Conservation (phyloP, 768 basidiomycete genomes). For the Auriculariales sp. region DNA sequence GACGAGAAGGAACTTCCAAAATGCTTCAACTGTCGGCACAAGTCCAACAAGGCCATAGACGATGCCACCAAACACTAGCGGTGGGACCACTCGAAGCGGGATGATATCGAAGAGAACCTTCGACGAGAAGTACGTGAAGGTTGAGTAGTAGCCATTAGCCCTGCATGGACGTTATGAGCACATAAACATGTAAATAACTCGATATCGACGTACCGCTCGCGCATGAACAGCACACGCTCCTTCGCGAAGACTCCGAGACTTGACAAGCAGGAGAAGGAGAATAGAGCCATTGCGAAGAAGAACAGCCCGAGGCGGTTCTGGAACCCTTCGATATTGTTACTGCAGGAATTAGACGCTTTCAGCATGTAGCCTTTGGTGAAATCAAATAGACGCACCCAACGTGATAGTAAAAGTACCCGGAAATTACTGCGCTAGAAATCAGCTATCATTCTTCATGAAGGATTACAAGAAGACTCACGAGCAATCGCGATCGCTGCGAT, state of each 20-base stretch:
- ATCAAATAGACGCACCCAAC: constrained; percentile 43
- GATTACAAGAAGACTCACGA: constrained; percentile 32
- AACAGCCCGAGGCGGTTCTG: constrained; percentile 91
- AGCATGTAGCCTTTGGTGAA: neutral
- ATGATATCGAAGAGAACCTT: constrained; percentile 95
- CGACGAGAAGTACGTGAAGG: constrained; percentile 91
- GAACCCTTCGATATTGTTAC: constrained; percentile 92
- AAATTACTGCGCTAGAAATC: constrained; percentile 43
- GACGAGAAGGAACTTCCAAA: constrained; percentile 98
- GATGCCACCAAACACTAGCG: constrained; percentile 89
- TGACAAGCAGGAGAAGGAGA: constrained; percentile 92
- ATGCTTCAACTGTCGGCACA: constrained; percentile 74
- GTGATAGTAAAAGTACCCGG: constrained; percentile 85
- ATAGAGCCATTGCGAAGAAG: constrained; percentile 93
- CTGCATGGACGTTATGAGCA: constrained; percentile 23
- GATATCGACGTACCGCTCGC: constrained; percentile 68
- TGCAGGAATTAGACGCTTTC: constrained; percentile 11
- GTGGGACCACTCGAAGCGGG: constrained; percentile 86
- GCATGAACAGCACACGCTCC: constrained; percentile 92
- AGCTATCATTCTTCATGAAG: constrained; percentile 3
- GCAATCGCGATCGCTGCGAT: constrained; percentile 71
- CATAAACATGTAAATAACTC: too few species aligned
- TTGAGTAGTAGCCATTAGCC: constrained; percentile 94
- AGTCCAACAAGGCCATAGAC: constrained; percentile 91
- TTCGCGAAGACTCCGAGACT: constrained; percentile 90